Base-by-base conservation (phyloP, 257 asterid species). In the Misopates orontium region DNA sequence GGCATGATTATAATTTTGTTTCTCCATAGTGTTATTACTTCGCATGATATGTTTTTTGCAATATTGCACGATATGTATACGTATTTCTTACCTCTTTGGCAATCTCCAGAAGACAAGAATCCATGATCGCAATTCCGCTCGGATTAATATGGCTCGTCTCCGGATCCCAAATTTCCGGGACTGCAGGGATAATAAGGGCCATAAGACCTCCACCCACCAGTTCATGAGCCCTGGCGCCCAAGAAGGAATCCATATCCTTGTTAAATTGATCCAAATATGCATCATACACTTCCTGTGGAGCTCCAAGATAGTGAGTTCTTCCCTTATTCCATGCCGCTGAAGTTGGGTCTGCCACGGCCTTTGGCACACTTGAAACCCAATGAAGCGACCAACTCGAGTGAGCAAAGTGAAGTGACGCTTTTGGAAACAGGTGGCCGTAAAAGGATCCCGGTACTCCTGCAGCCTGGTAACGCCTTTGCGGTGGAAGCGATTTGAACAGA, bases 201-300 rank as follows among this genome's bases (percentile, higher is more conserved):
- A 78, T 55, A 9, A 78, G 16, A 20, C 83, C 83, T 31, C 74
- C 84, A 42, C 3, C 21, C 41, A 79, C 76, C 60, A 75, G 12
- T 56, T 79, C 80, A 3, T 44, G 51, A 0, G 73, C 80, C 52
- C 84, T 72, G 0, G 31, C 66, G 56, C 32, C 40, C 67, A 79
- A 41, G 67, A 75, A 79, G 0, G 71, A 51, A 0, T n/a, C 76
- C 3, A 68, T 8, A 19, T 66, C 81, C 65, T 57, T 68, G 0
- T 18, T 41, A 64, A 18, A 77, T 36, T 73, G 78, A 63, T 9
- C 42, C 13, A 56, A 48, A 58, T 62, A 77, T 1, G 81, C 81
- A n/a, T 52, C 65, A 31, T 2, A 58, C 21, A 77, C 68, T 59
- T 68, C 62, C 40, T 62, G 23, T n/a, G 31, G 51, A 14, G 52